These are phyloP conservation scores for Serendipita indica DNA, from an alignment of 768 basidiomycete genomes.

Conservation along the genomic window DNA sequence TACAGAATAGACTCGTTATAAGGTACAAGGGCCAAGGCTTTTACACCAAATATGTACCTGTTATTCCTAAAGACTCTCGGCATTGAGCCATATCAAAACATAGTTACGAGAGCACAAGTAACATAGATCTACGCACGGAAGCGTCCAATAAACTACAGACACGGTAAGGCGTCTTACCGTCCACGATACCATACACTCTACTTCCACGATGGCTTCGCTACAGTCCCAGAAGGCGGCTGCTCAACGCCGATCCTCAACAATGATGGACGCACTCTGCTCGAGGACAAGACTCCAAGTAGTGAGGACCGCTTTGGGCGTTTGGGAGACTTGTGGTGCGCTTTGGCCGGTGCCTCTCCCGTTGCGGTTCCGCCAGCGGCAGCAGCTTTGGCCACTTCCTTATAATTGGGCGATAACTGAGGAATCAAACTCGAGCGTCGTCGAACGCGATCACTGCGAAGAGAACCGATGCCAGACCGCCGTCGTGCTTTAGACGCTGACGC, in stretches of 20 bases:
- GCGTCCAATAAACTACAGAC: too few species aligned
- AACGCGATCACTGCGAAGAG: constrained; percentile 55
- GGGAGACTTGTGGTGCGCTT: constrained; percentile 11
- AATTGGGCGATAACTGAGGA: constrained; percentile 43
- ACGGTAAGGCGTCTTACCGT: too few species aligned
- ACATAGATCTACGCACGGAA: too few species aligned
- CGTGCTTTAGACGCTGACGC: constrained; percentile 26
- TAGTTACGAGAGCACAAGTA: too few species aligned
- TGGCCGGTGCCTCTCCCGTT: too few species aligned
- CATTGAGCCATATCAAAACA: too few species aligned
- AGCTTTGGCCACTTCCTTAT: constrained; percentile 14
- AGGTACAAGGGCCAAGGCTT: too few species aligned
- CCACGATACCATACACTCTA: too few species aligned
- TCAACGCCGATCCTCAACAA: constrained; percentile 2
- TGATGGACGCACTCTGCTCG: neutral
- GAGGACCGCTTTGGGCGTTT: constrained; percentile 11
- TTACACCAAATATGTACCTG: too few species aligned
- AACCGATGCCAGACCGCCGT: constrained; percentile 61
- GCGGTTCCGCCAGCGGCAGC: constrained; percentile 13
- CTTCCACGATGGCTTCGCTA: neutral
- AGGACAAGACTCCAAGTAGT: constrained; percentile 1
- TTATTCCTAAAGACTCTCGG: too few species aligned
- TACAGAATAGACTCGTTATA: too few species aligned
- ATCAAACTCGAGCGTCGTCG: constrained; percentile 71
- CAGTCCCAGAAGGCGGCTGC: neutral